phyloP scores from a whole-genome alignment of 768 basidiomycete genomes.

The Agaricus blazei region DNA sequence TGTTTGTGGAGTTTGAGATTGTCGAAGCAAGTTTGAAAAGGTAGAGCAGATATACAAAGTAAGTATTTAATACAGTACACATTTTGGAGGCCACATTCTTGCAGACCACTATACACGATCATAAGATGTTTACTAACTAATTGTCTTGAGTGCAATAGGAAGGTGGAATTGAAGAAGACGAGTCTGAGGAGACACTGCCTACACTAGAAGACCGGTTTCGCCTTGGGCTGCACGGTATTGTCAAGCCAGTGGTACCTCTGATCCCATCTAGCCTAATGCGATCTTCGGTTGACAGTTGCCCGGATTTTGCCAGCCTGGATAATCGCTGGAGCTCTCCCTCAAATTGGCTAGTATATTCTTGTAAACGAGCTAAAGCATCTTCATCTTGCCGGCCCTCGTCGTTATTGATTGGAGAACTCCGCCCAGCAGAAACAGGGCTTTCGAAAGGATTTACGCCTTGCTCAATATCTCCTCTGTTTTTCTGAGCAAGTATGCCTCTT shows the following conservation, averaged over 20 bases:
- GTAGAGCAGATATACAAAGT: too few relatives aligned
- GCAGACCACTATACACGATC: too few relatives aligned
- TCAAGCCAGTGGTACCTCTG: background rate
- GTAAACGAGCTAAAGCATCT: background rate
- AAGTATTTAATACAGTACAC: too few relatives aligned
- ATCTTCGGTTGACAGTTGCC: background rate
- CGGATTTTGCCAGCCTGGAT: background rate
- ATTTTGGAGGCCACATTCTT: too few relatives aligned
- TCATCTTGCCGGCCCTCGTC: background rate
- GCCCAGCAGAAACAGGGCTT: background rate
- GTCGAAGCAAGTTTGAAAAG: too few relatives aligned
- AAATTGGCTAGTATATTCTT: background rate
- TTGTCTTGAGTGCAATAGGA: too few relatives aligned
- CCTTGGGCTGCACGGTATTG: background rate
- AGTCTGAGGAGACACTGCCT: too few relatives aligned
- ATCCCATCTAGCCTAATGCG: background rate
- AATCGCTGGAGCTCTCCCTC: background rate
- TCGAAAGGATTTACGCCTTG: background rate
- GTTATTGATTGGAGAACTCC: background rate
- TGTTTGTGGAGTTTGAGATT: too few relatives aligned
- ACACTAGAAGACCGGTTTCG: background rate
- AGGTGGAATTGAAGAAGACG: too few relatives aligned
- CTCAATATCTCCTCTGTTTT: background rate
- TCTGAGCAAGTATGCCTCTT: background rate
- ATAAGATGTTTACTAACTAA: too few relatives aligned